Evolutionary conservation across 2,329 filamentous ascomycete genomes (phyloP), one percentile per base, ranked within the genome.

Genomic region (Seiridium cupressi): DNA sequence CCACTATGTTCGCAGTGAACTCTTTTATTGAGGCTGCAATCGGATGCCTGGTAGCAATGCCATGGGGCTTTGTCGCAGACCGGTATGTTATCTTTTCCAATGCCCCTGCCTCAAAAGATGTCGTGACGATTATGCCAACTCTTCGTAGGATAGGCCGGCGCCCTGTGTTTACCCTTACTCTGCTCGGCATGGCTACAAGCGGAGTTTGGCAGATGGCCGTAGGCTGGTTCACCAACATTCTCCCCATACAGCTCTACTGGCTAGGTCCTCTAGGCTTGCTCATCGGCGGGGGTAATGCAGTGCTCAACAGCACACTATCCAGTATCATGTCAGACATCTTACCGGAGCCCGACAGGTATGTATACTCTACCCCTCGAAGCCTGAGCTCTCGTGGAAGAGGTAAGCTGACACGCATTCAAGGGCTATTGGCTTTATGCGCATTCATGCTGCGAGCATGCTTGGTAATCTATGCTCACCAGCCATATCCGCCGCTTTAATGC

Each of bases 401-500:
- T 34, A 58, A 40, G 8, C 47, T 42, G 9, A 35, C 31, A 59
- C 10, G 61, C 3, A 26, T 40, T 44, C n/a, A 55, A 78, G 76
- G 61, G 69, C 74, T 5, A 70, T 75, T 36, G 65, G 68, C 31
- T 78, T 78, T 65, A 81, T 82, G 66, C 81, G 83, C 73, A 80
- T 80, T 60, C 81, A 82, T 6, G 81, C 84, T 3, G 77, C 80
- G 5, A 83, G 72, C 71, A 81, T 84, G 59, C 73, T 77, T 35
- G 83, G 83, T 26, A 67, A 62, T 32, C 61, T 72, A 1, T 18
- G 68, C 2, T 67, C 70, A 0, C 70, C 71, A 2, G 63, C 65
- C 2, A 51, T 73, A 9, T 64, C 69, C 0, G 67, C 69, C 7
- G n/a, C 67, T 7, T 61, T 73, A 42, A 73, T 73, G 70, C 59